phyloP scores from a whole-genome alignment of 495 filamentous ascomycete species.

The Acidiella bohemica region DNA sequence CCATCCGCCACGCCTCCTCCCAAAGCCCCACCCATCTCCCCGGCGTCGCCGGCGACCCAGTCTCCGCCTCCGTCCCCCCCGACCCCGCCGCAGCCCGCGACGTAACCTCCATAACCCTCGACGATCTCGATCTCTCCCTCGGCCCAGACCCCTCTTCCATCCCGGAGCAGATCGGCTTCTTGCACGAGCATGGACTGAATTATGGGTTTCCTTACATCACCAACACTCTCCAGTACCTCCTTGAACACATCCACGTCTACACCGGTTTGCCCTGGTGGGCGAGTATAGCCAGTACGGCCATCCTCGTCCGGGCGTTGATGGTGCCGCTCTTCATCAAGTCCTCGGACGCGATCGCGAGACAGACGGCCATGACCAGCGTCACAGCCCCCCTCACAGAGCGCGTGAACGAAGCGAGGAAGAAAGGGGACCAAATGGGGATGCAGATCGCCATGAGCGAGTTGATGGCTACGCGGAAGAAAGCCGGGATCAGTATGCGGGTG shows the following conservation, averaged over 20 bases:
- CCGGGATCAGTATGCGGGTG: slow-evolving; percentile 42
- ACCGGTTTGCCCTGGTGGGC: slow-evolving; percentile 68
- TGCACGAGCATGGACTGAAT: slow-evolving; percentile 70
- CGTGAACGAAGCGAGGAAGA: slow-evolving; percentile 31
- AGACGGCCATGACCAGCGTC: slow-evolving; percentile 36
- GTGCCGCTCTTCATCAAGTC: slow-evolving; percentile 50
- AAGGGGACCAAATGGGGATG: slow-evolving; percentile 32
- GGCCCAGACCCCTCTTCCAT: slow-evolving; percentile 26
- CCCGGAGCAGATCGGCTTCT: slow-evolving; percentile 65
- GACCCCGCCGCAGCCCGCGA: neutral
- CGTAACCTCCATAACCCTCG: slow-evolving; percentile 15
- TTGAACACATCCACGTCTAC: slow-evolving; percentile 73
- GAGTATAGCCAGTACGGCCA: slow-evolving; percentile 49
- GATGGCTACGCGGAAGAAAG: slow-evolving; percentile 32
- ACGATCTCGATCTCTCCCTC: slow-evolving; percentile 3
- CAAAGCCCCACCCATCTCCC: neutral
- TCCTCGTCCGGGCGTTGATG: slow-evolving; percentile 49
- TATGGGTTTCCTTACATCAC: slow-evolving; percentile 74
- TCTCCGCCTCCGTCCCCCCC: slow-evolving; percentile 1
- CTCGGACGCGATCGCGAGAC: slow-evolving; percentile 43
- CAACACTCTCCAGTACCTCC: slow-evolving; percentile 48
- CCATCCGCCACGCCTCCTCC: slow-evolving; percentile 17
- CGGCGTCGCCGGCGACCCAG: slow-evolving; percentile 2
- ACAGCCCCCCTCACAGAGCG: slow-evolving; percentile 36
- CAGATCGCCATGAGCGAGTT: slow-evolving; percentile 36